These are phyloP conservation scores for Candida labiduridarum DNA, from an alignment of 1,139 yeast genomes.

Conservation along the genomic window DNA sequence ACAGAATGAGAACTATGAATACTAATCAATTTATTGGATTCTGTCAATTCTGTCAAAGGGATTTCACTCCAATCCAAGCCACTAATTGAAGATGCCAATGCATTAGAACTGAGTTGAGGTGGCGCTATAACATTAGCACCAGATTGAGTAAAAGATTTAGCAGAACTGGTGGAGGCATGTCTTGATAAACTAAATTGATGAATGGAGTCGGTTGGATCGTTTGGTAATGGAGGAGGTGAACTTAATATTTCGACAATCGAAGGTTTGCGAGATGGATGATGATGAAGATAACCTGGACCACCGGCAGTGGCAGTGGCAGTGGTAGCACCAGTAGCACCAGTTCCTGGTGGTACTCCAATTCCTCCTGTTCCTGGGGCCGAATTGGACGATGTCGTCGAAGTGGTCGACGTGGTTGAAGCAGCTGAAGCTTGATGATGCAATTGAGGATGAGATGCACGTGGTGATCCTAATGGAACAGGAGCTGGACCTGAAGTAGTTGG, in stretches of 20 bases:
- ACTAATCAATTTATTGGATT: slow-evolving; percentile 72
- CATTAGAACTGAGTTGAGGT: background rate
- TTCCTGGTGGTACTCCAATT: background rate
- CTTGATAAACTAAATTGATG: slow-evolving; percentile 47
- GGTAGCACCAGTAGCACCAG: background rate
- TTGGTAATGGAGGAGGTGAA: slow-evolving; percentile 76
- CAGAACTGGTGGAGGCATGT: slow-evolving; percentile 42
- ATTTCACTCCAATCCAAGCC: slow-evolving; percentile 74
- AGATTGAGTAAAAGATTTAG: slow-evolving; percentile 22
- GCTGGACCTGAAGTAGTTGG: slow-evolving; percentile 6
- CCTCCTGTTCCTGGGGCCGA: background rate
- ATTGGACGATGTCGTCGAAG: slow-evolving; percentile 5
- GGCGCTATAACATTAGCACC: slow-evolving; percentile 2
- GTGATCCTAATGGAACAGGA: slow-evolving; percentile 8
- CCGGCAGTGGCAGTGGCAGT: background rate
- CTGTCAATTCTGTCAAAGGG: slow-evolving; percentile 71
- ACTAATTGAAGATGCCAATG: slow-evolving; percentile 13
- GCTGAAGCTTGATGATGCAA: slow-evolving; percentile 7
- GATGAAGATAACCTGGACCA: slow-evolving; percentile 4
- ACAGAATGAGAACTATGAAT: slow-evolving; percentile 68
- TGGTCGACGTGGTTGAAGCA: background rate
- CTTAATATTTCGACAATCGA: slow-evolving; percentile 83
- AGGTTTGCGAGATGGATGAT: slow-evolving; percentile 52
- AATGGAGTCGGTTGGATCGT: slow-evolving; percentile 32
- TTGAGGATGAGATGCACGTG: slow-evolving; percentile 11